These are phyloP conservation scores for Solanum ahanhuiri DNA, from an alignment of 257 asterid genomes.

Conservation along the genomic window DNA sequence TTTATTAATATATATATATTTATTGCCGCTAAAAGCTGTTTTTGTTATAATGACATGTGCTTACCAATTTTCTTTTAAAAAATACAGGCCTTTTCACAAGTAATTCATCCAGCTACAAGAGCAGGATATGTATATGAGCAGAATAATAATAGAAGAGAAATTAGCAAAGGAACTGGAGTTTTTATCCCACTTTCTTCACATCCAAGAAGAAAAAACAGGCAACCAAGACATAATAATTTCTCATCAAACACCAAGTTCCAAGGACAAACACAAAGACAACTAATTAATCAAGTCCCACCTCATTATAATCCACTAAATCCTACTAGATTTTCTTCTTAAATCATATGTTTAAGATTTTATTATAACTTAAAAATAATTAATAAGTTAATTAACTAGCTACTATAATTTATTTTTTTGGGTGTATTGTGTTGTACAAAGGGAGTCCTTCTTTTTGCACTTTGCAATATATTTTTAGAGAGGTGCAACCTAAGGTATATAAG, in stretches of 20 bases:
- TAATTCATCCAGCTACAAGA: constrained; percentile 32
- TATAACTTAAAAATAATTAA: background rate
- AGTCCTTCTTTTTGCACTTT: background rate
- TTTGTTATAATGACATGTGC: too few relatives aligned
- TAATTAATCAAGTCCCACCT: constrained; percentile 21
- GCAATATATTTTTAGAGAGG: constrained; percentile 6
- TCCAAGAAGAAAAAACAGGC: constrained; percentile 39
- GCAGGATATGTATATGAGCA: constrained; percentile 24
- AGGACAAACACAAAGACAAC: constrained; percentile 35
- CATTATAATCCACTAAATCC: constrained; percentile 28
- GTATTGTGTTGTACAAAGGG: constrained; percentile 9
- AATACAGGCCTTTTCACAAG: constrained; percentile 31
- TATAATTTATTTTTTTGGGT: background rate
- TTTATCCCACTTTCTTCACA: constrained; percentile 62
- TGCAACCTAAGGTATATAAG: constrained; percentile 7
- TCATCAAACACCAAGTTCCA: constrained; percentile 33
- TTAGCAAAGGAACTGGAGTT: constrained; percentile 83
- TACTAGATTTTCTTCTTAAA: constrained; percentile 25
- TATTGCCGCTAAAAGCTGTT: too few relatives aligned
- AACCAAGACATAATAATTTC: constrained; percentile 18
- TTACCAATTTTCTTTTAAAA: background rate
- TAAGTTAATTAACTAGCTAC: background rate
- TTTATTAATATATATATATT: too few relatives aligned
- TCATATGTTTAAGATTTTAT: background rate
- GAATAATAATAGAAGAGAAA: constrained; percentile 31